Evolutionary conservation across 2,329 filamentous ascomycete genomes (phyloP), one percentile per base, ranked within the genome.

Genomic region (Cercospora sesami): DNA sequence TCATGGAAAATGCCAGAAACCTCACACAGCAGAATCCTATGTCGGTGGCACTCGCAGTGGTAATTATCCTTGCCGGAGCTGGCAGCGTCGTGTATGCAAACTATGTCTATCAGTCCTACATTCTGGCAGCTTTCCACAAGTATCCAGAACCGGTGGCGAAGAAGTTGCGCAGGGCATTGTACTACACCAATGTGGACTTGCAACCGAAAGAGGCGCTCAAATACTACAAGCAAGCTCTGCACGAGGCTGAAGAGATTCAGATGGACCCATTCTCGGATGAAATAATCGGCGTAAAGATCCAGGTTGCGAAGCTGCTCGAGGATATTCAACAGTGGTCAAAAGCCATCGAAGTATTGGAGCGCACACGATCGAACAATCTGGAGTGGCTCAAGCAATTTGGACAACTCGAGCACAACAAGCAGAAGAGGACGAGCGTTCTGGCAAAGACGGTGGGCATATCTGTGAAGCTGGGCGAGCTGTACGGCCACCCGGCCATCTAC

Each of bases 191-290:
- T 75, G 87, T 90, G 71, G 84, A 87, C 45, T 86, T 91, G 4
- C 90, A 96, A 68, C 88, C 92, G 2, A 86, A 90, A 67, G 85
- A 91, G 64, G 94, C 94, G 0, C 83, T 96, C 68, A 91, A 92
- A 73, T 92, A 92, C 79, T 98, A 97, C 79, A 89, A 89, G 74
- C 86, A 91, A 72, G 93, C 94, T 3, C 83, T 98, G 66, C 84
- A 89, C 70, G 85, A 90, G 62, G 93, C 93, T 66, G 83, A 89
- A 60, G 89, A 92, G 75, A 77, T 91, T 61, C 88, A 89, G 0
- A 87, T 99, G 82, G 93, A 98, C 76, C 92, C 92, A 0, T 96
- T 94, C 78, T 94, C 91, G 4, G 91, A 97, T 74, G 94, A 97
- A 78, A 90, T 97, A 36, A 85, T 97, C 73, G 95, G 95, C 8